Conservation (phyloP, 345 rosid genomes). For the Lepidium africanum region DNA sequence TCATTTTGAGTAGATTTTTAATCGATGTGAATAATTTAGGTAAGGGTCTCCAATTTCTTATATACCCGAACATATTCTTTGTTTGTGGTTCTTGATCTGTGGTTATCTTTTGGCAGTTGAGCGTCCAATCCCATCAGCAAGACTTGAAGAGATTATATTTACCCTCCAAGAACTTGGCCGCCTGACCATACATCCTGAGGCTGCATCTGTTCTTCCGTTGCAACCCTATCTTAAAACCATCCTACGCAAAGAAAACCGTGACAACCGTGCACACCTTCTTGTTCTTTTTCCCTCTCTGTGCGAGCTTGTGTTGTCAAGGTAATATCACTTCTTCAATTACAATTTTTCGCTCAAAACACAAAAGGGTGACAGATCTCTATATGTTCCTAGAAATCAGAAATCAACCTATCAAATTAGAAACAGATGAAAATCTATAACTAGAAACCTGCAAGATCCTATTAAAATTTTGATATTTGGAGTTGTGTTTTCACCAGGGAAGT, state of each 20-base stretch:
- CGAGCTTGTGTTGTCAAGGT: slow-evolving; percentile 86
- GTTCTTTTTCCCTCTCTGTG: slow-evolving; percentile 82
- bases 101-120: slow-evolving; percentile 41
- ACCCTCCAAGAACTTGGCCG: slow-evolving; percentile 60
- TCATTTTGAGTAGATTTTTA: slow-evolving; percentile 63
- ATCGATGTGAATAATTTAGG: slow-evolving; percentile 67
- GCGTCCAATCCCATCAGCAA: slow-evolving; percentile 55
- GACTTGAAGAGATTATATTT: slow-evolving; percentile 73
- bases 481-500: slow-evolving; percentile 58
- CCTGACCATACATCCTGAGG: slow-evolving; percentile 56
- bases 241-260: slow-evolving; percentile 31
- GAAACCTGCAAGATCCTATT: neutral
- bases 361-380: neutral
- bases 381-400: neutral
- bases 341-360: neutral
- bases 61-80: neutral
- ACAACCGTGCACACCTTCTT: slow-evolving; percentile 57
- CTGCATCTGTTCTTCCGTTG: slow-evolving; percentile 62
- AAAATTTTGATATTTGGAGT: neutral
- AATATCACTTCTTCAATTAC: neutral
- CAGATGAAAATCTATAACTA: neutral
- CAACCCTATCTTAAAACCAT: slow-evolving; percentile 46
- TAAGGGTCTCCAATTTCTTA: slow-evolving; percentile 19
- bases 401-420: neutral
- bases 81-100: neutral